Evolutionary conservation across 768 basidiomycete species (phyloP), one percentile per base, ranked within the genome.

Genomic region (Jaapia argillacea): DNA sequence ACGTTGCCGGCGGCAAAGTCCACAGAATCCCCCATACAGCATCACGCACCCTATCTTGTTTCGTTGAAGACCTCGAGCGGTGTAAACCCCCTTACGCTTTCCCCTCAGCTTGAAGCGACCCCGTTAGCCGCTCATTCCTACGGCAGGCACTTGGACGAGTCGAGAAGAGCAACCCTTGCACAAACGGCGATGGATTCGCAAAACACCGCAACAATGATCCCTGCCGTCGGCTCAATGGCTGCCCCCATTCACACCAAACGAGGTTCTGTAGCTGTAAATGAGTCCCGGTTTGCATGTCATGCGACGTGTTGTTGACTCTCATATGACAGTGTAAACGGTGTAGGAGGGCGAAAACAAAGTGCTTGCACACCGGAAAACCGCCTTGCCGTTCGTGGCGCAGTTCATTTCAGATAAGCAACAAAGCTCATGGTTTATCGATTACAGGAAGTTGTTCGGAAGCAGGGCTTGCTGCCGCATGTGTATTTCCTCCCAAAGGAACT

Each of bases 251-350:
- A 38, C 37, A 38, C 10, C 20, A 38, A 38, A 22, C 37, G 37
- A 10, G 37, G 37, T 38, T 22, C 37, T 38, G 37, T 38, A 12
- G 37, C 37, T 10, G 37, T 38, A 22, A 38, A 22, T 33, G 10
- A 33, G 16, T 33, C 20, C 7, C 37, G 10, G 10, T 38, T 7
- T 22, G 37, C 7, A 6, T 13, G 20, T 21, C 10, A 38, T 7
- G 37, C 12, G 37, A 21, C 10, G 10, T 38, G 10, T 38, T 21
- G 7, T 7, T 10, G 10, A 22, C 10, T 21, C 10, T 22, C 37
- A 21, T 38, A 7, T 38, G 13, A n/a, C 20, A 38, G 37, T 38
- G 37, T 21, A 38, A 38, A 38, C 37, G 37, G 7, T 38, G 37
- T 22, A 7, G 37, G 20, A 10, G 37, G 10, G 37, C 37, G 22